Evolutionary conservation across 352 stramenopile species (phyloP), one percentile per base, ranked within the genome.

Genomic region (Pythium scleroteichum): DNA sequence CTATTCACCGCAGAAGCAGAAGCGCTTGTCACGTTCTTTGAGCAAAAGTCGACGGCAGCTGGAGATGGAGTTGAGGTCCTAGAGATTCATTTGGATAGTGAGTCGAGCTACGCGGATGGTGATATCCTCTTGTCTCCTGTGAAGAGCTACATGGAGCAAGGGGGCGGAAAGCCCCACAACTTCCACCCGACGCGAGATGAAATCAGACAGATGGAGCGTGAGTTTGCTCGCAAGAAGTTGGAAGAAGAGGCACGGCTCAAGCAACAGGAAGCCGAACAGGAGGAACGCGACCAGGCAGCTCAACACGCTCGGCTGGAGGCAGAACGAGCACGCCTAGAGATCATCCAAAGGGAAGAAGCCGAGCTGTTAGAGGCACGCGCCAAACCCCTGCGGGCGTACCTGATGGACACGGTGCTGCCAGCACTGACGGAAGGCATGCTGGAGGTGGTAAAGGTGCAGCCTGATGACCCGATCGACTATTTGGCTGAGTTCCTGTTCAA

Each of bases 401-500:
- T 96, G 16, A 91, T 94, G 79, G 76, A 94, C 63, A 90, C 81
- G 0, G 85, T 95, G 38, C 74, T 96, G 22, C 86, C 88, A 23
- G 82, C 82, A 12, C 73, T 96, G 20, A 94, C 87, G 0, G 77
- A 93, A 69, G 84, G 82, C 9, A 92, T 96, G 77, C 73, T 95
- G 19, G 84, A 97, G 67, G 78, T 94, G n/a, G 83, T 91, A 59
- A 90, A 92, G 27, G 81, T 92, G 38, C 82, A 94, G 69, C 85
- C 87, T 0, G 75, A 86, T 19, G 85, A 97, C 55, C 87, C 88
- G 35, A 90, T 96, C 55, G 87, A 95, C 69, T 95, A 91, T 51
- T 71, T 96, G 23, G 87, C 88, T 20, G 84, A 95, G 57, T 95
- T 90, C 50, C 76, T 96, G 26, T 94, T 95, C 70, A 73, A 79